phyloP scores from a whole-genome alignment of 1,284 basidiomycete genomes.

The Moniliella sp. region DNA sequence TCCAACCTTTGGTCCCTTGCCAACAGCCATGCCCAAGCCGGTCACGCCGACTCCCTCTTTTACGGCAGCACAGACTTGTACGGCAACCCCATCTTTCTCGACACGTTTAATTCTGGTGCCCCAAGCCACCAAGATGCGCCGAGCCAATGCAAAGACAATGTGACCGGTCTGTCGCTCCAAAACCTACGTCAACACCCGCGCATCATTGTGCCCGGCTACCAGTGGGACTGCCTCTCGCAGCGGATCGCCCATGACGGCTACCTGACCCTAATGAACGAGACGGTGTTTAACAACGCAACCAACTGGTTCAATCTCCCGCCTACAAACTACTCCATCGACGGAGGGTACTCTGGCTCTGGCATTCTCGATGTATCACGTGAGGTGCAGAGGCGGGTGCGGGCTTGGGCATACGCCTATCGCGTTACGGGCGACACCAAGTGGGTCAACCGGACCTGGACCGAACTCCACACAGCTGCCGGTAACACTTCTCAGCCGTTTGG shows the following conservation, averaged over 20 bases:
- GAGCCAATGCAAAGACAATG: not conserved
- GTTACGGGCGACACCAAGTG: constrained; percentile 76
- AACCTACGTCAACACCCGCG: constrained; percentile 59
- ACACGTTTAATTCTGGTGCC: constrained; percentile 7
- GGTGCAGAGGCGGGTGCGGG: constrained; percentile 73
- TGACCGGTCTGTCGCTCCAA: constrained; percentile 13
- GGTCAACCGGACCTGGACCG: constrained; percentile 61
- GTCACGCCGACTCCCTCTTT: too few relatives aligned
- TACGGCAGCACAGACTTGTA: constrained; percentile 43
- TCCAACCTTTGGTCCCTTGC: too few relatives aligned
- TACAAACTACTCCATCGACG: constrained; percentile 55
- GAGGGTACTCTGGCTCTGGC: constrained; percentile 46
- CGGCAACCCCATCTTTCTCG: constrained; percentile 58
- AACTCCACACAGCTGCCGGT: constrained; percentile 41
- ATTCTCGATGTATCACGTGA: constrained; percentile 77
- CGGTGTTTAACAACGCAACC: constrained; percentile 72
- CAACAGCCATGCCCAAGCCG: too few relatives aligned
- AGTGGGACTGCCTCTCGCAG: constrained; percentile 60
- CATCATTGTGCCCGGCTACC: constrained; percentile 70
- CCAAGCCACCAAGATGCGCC: not conserved
- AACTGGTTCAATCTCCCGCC: constrained; percentile 43
- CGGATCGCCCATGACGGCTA: constrained; percentile 68
- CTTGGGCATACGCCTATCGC: constrained; percentile 70
- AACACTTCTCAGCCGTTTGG: constrained; percentile 40
- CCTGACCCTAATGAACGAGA: constrained; percentile 64